Conservation (phyloP, 495 filamentous ascomycete genomes). For the Sordaria brevicollis region DNA sequence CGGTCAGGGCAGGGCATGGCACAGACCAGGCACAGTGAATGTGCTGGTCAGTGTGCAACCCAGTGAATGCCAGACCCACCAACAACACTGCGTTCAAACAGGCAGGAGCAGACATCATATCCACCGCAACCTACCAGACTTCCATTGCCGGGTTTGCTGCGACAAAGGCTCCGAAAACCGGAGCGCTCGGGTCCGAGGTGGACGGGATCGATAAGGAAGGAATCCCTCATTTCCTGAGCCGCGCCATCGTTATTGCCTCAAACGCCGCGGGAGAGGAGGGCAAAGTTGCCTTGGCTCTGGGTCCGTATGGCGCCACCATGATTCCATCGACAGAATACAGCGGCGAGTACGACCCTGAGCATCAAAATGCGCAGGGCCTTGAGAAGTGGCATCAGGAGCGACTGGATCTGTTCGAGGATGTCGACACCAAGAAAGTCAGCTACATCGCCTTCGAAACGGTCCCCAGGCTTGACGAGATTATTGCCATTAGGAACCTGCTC, state of each 20-base stretch:
- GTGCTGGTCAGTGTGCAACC: too few relatives aligned
- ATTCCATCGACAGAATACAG: slow-evolving; percentile 52
- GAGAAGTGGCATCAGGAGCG: slow-evolving; percentile 46
- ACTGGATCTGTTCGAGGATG: slow-evolving; percentile 32
- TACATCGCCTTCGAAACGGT: slow-evolving; percentile 59
- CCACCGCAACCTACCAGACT: slow-evolving; percentile 58
- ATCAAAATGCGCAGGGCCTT: slow-evolving; percentile 32
- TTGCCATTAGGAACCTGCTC: slow-evolving; percentile 41
- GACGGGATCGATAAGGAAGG: slow-evolving; percentile 12
- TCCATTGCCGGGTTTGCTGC: slow-evolving; percentile 42
- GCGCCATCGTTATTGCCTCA: slow-evolving; percentile 30
- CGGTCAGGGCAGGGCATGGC: too few relatives aligned
- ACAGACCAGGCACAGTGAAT: too few relatives aligned
- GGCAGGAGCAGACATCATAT: slow-evolving; percentile 47
- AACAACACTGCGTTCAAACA: too few relatives aligned
- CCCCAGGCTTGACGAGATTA: slow-evolving; percentile 46
- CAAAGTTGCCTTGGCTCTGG: slow-evolving; percentile 43
- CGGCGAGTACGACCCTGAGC: slow-evolving; percentile 43
- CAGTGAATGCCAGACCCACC: too few relatives aligned
- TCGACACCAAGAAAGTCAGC: slow-evolving; percentile 25
- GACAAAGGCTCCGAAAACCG: slow-evolving; percentile 14
- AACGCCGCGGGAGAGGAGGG: slow-evolving; percentile 14
- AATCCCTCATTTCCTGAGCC: slow-evolving; percentile 16
- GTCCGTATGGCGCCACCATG: slow-evolving; percentile 58
- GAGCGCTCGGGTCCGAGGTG: slow-evolving; percentile 3